A percentile compares a stretch with the other conserved stretches of the same genome.
Conservation (phyloP, 2,329 filamentous ascomycete species). For the Chrysosphaeria jannelii region DNA sequence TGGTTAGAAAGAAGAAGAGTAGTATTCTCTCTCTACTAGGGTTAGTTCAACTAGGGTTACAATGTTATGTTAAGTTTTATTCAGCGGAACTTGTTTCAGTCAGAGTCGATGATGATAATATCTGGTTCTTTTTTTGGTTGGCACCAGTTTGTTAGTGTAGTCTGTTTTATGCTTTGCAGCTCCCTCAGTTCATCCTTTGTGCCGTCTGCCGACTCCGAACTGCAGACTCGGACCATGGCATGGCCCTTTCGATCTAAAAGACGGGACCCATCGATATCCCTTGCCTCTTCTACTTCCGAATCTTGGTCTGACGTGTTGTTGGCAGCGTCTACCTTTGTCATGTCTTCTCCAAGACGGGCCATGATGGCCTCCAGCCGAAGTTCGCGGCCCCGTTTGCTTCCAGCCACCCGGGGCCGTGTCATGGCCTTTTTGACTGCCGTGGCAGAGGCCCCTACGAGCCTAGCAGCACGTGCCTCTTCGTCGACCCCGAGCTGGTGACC, state of each 20-base stretch:
- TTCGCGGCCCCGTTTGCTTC: slow-evolving; percentile 43
- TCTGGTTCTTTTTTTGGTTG: background rate
- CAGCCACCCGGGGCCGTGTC: slow-evolving; percentile 31
- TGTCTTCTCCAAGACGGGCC: slow-evolving; percentile 34
- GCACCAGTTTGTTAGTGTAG: background rate
- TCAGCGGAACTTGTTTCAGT: background rate
- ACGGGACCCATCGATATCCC: slow-evolving; percentile 30
- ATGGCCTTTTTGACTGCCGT: background rate
- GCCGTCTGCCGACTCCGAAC: slow-evolving; percentile 30
- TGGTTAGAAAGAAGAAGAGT: no score
- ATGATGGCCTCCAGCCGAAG: slow-evolving; percentile 48
- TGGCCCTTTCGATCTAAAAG: slow-evolving; percentile 36
- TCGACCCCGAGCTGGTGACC: slow-evolving; percentile 39
- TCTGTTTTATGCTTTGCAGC: no score
- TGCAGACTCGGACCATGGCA: slow-evolving; percentile 44
- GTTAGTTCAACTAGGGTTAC: no score
- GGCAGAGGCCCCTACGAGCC: slow-evolving; percentile 18
- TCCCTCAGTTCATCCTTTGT: slow-evolving; percentile 19
- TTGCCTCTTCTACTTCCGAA: slow-evolving; percentile 12
- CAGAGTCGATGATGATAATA: background rate
- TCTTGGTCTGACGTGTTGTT: slow-evolving; percentile 13
- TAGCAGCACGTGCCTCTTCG: slow-evolving; percentile 31
- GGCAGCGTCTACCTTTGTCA: slow-evolving; percentile 11
- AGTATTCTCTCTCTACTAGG: no score
- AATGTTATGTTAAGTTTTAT: background rate